Evolutionary conservation across 495 filamentous ascomycete species (phyloP).

Genomic region (Penicillium desertorum): DNA sequence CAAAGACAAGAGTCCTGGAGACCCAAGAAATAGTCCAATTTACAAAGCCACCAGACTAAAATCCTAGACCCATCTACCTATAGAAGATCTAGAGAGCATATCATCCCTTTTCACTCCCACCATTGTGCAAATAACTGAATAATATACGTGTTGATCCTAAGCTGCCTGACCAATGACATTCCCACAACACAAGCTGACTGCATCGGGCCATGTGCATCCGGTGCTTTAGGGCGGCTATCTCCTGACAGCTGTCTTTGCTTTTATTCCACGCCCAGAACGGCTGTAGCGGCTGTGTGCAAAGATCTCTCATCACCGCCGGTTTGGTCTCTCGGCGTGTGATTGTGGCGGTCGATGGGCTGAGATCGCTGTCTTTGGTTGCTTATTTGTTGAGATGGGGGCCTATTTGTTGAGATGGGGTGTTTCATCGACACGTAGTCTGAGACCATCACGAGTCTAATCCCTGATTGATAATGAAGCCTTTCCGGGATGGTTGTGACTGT

Average conservation of each 20-base stretch:
- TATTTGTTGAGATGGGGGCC: not conserved
- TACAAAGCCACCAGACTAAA: slow-evolving; percentile 2
- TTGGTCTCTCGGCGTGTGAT: slow-evolving; percentile 25
- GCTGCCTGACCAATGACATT: slow-evolving; percentile 5
- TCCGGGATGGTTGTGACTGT: not conserved
- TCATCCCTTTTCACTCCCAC: not conserved
- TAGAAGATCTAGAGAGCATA: not conserved
- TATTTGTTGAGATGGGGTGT: not conserved
- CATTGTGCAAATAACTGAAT: not conserved
- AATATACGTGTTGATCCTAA: slow-evolving; percentile 4
- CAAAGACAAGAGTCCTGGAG: slow-evolving; percentile 1
- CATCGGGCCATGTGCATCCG: slow-evolving; percentile 15
- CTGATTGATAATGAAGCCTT: not conserved
- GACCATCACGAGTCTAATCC: not conserved
- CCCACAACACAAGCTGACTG: not conserved
- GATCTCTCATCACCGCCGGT: slow-evolving; percentile 18
- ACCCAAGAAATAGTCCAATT: not conserved
- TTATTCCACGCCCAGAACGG: slow-evolving; percentile 18
- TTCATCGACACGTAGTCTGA: not conserved
- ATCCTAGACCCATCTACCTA: not conserved
- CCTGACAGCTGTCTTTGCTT: slow-evolving; percentile 27
- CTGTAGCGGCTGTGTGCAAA: slow-evolving; percentile 26
- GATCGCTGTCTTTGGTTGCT: slow-evolving; percentile 24
- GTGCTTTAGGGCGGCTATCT: slow-evolving; percentile 20
- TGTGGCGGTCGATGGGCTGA: slow-evolving; percentile 21